Percentiles rank a stretch among this genome's conserved stretches.
Evolutionary conservation across 257 asterid genomes (phyloP).

Genomic region (Ajuga chamaepitys): DNA sequence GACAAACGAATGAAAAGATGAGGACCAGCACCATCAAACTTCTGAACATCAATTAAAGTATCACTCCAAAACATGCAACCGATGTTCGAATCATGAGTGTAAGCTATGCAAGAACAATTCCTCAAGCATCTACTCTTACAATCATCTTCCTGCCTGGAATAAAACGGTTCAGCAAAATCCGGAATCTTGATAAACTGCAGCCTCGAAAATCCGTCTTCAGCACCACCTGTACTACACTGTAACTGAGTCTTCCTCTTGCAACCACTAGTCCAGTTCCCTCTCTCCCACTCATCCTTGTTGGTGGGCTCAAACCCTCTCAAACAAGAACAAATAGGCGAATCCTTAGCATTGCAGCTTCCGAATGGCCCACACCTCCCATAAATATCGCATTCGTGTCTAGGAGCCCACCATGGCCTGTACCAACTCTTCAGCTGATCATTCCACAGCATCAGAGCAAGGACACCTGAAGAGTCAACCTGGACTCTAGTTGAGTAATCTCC

Average conservation of each 20-base stretch:
- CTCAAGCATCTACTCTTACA: neutral
- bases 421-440: neutral
- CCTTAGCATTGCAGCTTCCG: constrained; percentile 19
- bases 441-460: neutral
- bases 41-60: neutral
- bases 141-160: neutral
- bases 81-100: neutral
- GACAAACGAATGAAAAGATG: neutral
- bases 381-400: constrained; percentile 19
- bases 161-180: neutral
- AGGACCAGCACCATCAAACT: neutral
- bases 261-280: neutral
- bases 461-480: neutral
- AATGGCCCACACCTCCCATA: constrained; percentile 30
- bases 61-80: neutral
- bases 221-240: neutral
- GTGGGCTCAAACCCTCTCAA: neutral
- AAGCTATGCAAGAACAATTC: neutral
- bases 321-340: constrained; percentile 22
- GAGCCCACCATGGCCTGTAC: neutral
- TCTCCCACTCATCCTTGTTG: neutral
- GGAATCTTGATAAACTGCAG: neutral
- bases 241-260: neutral
- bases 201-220: neutral
- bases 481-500: neutral